A percentile compares a stretch with the other conserved stretches of the same genome.
Evolutionary conservation across 495 filamentous ascomycete species (phyloP).

Genomic region (Halenospora varia): DNA sequence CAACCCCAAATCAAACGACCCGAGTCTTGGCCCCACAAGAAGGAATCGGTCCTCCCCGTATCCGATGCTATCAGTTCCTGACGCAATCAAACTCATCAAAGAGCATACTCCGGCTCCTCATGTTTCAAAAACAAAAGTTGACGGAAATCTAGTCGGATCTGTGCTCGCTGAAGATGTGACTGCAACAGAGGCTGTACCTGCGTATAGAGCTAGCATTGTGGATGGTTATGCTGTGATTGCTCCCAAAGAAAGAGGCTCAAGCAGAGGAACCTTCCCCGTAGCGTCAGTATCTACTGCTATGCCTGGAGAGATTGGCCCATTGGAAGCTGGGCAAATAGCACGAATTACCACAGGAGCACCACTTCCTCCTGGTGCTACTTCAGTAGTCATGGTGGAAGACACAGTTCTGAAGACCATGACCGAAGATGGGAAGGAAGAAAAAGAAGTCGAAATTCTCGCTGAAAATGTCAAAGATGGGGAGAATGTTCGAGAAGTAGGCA

Average conservation of each 20-base stretch:
- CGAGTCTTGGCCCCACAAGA: constrained; percentile 67
- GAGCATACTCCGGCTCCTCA: constrained; percentile 60
- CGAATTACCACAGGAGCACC: constrained; percentile 94
- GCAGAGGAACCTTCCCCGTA: constrained; percentile 80
- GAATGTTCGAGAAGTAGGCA: constrained; percentile 88
- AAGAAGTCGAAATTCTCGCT: constrained; percentile 78
- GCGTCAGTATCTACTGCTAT: constrained; percentile 81
- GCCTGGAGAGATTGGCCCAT: constrained; percentile 51
- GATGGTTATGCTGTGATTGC: constrained; percentile 89
- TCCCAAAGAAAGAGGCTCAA: constrained; percentile 48
- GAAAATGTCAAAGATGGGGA: constrained; percentile 70
- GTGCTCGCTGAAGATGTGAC: constrained; percentile 81
- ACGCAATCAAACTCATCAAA: constrained; percentile 70
- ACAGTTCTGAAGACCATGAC: constrained; percentile 69
- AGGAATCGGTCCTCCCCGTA: constrained; percentile 84
- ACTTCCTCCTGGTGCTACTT: constrained; percentile 79
- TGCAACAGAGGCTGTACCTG: constrained; percentile 79
- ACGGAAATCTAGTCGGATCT: constrained; percentile 60
- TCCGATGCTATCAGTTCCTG: constrained; percentile 82
- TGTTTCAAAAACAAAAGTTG: constrained; percentile 53
- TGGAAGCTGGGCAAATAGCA: constrained; percentile 73
- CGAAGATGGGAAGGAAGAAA: constrained; percentile 79
- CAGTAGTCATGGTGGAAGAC: constrained; percentile 98
- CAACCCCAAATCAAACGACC: constrained; percentile 73
- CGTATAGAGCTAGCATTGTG: constrained; percentile 92